Evolutionary conservation across 352 stramenopile species (phyloP).

Genomic region (Saprolegnia diclina): DNA sequence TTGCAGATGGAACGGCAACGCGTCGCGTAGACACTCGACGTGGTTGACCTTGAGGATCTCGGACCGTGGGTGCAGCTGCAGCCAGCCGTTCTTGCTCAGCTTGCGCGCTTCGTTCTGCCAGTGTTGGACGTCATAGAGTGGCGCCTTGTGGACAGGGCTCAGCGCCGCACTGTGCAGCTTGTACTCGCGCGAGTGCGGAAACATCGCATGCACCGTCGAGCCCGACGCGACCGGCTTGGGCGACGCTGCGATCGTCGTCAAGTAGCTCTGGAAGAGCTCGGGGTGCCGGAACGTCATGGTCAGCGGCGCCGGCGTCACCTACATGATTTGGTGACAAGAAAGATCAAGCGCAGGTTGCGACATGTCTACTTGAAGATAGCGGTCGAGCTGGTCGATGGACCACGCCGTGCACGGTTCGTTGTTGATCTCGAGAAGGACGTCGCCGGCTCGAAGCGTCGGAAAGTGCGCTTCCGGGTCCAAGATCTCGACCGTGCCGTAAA

Average conservation of each 20-base stretch:
- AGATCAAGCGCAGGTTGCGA: background rate
- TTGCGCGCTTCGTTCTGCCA: conserved; percentile 28
- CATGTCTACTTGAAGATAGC: conserved; percentile 19
- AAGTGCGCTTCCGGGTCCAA: conserved; percentile 37
- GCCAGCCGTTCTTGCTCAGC: conserved; percentile 29
- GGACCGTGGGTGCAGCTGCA: conserved; percentile 35
- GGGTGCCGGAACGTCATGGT: conserved; percentile 25
- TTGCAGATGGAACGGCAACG: conserved; percentile 51
- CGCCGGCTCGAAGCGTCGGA: background rate
- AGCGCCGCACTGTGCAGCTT: background rate
- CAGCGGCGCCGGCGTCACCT: background rate
- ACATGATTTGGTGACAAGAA: background rate
- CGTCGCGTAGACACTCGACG: conserved; percentile 57
- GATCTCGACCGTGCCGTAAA: conserved; percentile 70
- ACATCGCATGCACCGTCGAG: conserved; percentile 23
- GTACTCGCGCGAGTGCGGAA: conserved; percentile 21
- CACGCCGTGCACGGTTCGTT: background rate
- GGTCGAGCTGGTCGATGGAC: conserved; percentile 8
- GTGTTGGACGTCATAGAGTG: conserved; percentile 6
- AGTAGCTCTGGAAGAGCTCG: conserved; percentile 2
- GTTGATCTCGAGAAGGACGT: conserved; percentile 19
- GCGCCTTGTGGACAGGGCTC: background rate
- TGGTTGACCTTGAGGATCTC: conserved; percentile 60
- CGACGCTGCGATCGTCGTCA: background rate
- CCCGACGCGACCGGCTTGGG: conserved; percentile 4